Evolutionary conservation across 2,329 filamentous ascomycete genomes (phyloP), one percentile per base, ranked within the genome.

Genomic region (Colletotrichum horii): DNA sequence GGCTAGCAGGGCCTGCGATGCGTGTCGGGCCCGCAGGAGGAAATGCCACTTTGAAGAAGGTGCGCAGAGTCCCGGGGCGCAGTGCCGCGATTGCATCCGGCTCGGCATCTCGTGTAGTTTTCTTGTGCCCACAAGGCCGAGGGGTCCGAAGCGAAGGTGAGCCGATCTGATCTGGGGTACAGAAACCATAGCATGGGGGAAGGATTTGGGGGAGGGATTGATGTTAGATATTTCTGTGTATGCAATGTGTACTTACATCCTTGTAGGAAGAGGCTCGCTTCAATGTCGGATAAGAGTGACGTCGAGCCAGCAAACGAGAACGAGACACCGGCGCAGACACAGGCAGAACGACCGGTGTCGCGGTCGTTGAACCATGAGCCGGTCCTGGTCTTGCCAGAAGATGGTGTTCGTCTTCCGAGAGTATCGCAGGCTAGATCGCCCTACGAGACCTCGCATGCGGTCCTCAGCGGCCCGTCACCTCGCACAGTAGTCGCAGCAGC

Each of bases 1-100:
- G 30, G 78, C 79, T 9, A 76, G 75, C n/a, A 74, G 79, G 58
- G 79, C 79, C 4, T 80, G 79, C 58, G 79, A 80, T 73, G 79
- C 78, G 14, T 80, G 79, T 61, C 77, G 79, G 28, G 79, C 79
- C 3, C 75, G 79, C 8, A 75, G 79, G 60, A 76, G 79, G 26
- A 80, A 79, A 68, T 80, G 79, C 34, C 71, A 75, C 75, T 78
- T 76, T 36, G 75, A 67, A n/a, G 68, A 65, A 12, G 19, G 12
- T 34, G 4, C 36, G 48, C 66, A 61, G 24, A 38, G 48, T 16
- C 56, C 58, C 24, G 55, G 34, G 52, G 55, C 68, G 14, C 77
- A 76, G 55, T 80, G 79, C 36, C 69, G 71, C 8, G 78, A 77
- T 28, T 80, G 79, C 26, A 16, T 66, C 19, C 76, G 76, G 19